phyloP scores from a whole-genome alignment of 1,284 basidiomycete species.

The Microbotryum saponariae region DNA sequence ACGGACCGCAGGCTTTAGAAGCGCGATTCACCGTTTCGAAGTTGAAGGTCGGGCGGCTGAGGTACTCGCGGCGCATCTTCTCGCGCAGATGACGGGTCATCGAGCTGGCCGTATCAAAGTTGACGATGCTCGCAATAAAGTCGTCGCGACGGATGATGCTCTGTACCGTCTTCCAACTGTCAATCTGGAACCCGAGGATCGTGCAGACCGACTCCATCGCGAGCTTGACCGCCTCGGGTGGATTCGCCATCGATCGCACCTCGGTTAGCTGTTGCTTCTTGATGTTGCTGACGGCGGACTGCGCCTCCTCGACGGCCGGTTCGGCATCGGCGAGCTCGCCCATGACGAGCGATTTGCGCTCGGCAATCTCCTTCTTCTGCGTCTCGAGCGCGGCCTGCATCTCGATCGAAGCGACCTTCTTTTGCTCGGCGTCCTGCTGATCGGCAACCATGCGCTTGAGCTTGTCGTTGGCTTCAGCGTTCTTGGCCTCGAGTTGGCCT shows the following conservation, averaged over 20 bases:
- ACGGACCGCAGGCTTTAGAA: conserved; percentile 92
- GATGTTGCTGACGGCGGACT: conserved; percentile 92
- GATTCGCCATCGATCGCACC: conserved; percentile 97
- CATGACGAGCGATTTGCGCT: conserved; percentile 82
- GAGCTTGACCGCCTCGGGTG: conserved; percentile 92
- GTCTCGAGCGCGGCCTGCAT: conserved; percentile 88
- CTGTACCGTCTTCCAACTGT: conserved; percentile 94
- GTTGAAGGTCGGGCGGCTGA: conserved; percentile 84
- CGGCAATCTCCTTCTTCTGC: conserved; percentile 82
- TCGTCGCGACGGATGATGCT: conserved; percentile 94
- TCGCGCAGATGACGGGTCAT: conserved; percentile 88
- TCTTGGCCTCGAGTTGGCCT: conserved; percentile 83
- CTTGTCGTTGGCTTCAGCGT: conserved; percentile 93
- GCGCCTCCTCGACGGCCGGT: conserved; percentile 90
- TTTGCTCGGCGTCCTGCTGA: conserved; percentile 96
- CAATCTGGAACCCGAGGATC: conserved; percentile 92
- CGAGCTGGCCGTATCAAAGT: conserved; percentile 85
- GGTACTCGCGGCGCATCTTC: conserved; percentile 86
- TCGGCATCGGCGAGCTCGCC: conserved; percentile 95
- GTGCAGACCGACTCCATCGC: conserved; percentile 99
- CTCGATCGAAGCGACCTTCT: conserved; percentile 91
- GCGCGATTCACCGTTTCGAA: conserved; percentile 94
- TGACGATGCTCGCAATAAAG: conserved; percentile 93
- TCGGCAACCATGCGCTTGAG: conserved; percentile 96
- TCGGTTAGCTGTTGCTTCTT: conserved; percentile 94